Evolutionary conservation across 1,284 basidiomycete species (phyloP).

Genomic region (Malassezia japonica): DNA sequence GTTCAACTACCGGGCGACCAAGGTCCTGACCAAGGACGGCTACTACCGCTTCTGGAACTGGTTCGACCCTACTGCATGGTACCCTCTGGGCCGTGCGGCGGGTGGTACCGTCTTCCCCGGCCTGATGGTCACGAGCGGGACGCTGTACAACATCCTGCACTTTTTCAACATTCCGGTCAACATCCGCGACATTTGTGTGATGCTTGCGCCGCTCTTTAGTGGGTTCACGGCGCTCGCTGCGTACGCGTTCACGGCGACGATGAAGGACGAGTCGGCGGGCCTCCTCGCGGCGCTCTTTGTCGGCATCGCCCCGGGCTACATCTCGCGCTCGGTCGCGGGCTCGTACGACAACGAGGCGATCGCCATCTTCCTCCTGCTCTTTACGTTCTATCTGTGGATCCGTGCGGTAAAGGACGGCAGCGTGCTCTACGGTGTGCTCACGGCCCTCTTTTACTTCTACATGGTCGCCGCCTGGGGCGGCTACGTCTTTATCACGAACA

Average conservation of each 20-base stretch:
- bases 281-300: constrained; percentile 97
- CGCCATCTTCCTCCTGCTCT: constrained; percentile 98
- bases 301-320: constrained; percentile 89
- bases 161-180: constrained; percentile 88
- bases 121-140: constrained; percentile 90
- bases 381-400: constrained; percentile 96
- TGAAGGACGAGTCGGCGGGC: constrained; percentile 63
- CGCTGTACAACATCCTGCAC: constrained; percentile 86
- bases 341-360: constrained; percentile 99
- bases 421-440: constrained; percentile 76
- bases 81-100: constrained; percentile 92
- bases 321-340: constrained; percentile 95
- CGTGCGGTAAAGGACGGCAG: constrained; percentile 89
- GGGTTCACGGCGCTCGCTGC: constrained; percentile 95
- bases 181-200: constrained; percentile 91
- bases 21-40: constrained; percentile 67
- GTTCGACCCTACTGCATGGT: constrained; percentile 97
- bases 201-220: constrained; percentile 91
- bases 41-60: constrained; percentile 60
- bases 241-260: constrained; percentile 53
- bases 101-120: constrained; percentile 95
- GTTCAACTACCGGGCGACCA: constrained; percentile 54
- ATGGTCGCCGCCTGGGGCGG: constrained; percentile 99
- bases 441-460: constrained; percentile 97
- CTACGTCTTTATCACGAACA: constrained; percentile 99